Evolutionary conservation across 495 filamentous ascomycete species (phyloP).

Genomic region (Penicillium fimorum): DNA sequence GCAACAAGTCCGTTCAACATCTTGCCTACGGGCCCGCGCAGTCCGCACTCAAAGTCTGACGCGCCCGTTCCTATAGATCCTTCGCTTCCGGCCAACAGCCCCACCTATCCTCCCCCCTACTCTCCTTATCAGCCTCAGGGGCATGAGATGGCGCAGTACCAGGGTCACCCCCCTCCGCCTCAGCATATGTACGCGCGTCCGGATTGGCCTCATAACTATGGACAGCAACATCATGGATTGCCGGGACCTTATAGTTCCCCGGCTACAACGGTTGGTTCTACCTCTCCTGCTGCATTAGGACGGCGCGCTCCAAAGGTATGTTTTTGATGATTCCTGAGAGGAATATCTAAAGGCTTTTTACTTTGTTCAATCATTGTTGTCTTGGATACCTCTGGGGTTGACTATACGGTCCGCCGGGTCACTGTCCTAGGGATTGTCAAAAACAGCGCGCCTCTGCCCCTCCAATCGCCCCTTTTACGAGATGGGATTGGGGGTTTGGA

Average conservation of each 20-base stretch:
- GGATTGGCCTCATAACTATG: slow-evolving; percentile 79
- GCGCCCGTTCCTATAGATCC: slow-evolving; percentile 98
- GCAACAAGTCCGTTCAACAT: slow-evolving; percentile 89
- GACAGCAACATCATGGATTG: slow-evolving; percentile 60
- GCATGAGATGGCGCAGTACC: slow-evolving; percentile 77
- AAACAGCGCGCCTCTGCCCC: slow-evolving; percentile 25
- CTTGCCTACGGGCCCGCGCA: slow-evolving; percentile 65
- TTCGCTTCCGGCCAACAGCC: slow-evolving; percentile 88
- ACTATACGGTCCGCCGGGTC: slow-evolving; percentile 19
- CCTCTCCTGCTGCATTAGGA: slow-evolving; percentile 57
- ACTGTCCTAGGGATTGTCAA: slow-evolving; percentile 31
- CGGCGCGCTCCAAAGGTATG: slow-evolving; percentile 72
- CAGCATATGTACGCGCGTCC: slow-evolving; percentile 75
- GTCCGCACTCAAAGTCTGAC: slow-evolving; percentile 83
- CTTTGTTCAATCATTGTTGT: slow-evolving; percentile 27
- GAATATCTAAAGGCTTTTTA: slow-evolving; percentile 33
- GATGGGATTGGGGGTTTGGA: slow-evolving; percentile 12
- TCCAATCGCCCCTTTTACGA: background rate
- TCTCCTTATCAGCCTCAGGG: slow-evolving; percentile 79
- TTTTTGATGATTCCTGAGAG: slow-evolving; percentile 45
- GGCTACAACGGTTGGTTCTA: slow-evolving; percentile 57
- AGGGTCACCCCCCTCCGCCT: slow-evolving; percentile 53
- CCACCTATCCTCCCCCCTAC: slow-evolving; percentile 81
- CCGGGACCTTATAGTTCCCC: slow-evolving; percentile 61
- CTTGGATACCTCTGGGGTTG: slow-evolving; percentile 30